These are phyloP conservation scores for Ogataea zsoltii DNA, from an alignment of 805 yeast genomes.

Conservation along the genomic window DNA sequence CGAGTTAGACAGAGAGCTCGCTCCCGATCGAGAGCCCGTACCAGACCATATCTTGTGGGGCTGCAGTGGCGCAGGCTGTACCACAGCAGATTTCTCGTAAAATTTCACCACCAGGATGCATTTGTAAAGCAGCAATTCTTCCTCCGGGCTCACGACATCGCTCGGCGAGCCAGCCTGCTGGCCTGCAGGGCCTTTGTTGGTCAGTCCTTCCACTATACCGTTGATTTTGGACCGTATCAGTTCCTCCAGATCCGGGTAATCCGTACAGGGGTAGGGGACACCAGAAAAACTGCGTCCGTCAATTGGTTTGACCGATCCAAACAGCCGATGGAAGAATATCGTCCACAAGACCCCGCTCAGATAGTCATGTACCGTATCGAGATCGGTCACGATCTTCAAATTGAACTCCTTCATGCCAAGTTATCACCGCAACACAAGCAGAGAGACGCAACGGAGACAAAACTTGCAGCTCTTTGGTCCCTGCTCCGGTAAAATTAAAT, in stretches of 20 bases:
- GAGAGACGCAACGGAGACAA: background rate
- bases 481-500: no score
- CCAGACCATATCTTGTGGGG: slow-evolving; percentile 54
- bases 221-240: slow-evolving; percentile 39
- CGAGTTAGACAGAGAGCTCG: slow-evolving; percentile 11
- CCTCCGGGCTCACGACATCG: slow-evolving; percentile 1
- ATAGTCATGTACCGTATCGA: slow-evolving; percentile 55
- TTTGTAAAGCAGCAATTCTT: slow-evolving; percentile 23
- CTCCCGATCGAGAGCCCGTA: slow-evolving; percentile 12
- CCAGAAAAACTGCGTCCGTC: slow-evolving; percentile 53
- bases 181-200: slow-evolving; percentile 3
- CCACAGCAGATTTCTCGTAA: slow-evolving; percentile 23
- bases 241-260: slow-evolving; percentile 48
- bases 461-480: no score
- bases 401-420: slow-evolving; percentile 27
- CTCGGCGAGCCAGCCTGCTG: background rate
- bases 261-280: slow-evolving; percentile 56
- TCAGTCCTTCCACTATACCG: slow-evolving; percentile 30
- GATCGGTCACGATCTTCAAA: slow-evolving; percentile 49
- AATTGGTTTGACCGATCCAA: slow-evolving; percentile 62
- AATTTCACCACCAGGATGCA: slow-evolving; percentile 36
- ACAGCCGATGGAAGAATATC: slow-evolving; percentile 65
- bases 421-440: background rate
- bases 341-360: slow-evolving; percentile 63
- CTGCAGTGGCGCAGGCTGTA: slow-evolving; percentile 4